phyloP scores from a whole-genome alignment of 2,329 filamentous ascomycete species.

The Colletotrichum theobromicola region DNA sequence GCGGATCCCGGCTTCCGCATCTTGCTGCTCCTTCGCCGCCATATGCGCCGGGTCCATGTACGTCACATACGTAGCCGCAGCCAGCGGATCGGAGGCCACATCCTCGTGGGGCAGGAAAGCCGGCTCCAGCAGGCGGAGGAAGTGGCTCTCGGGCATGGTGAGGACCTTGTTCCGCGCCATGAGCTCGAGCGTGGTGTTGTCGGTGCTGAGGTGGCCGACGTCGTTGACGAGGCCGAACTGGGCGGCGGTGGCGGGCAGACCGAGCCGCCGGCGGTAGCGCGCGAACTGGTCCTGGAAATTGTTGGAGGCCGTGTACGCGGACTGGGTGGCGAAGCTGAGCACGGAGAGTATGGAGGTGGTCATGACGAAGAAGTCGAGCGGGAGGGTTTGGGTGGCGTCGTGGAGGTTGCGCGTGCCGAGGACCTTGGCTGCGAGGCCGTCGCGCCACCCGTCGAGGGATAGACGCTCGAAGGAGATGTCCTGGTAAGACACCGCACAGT shows the following conservation, averaged over 20 bases:
- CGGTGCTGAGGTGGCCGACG: not conserved
- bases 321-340: not conserved
- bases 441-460: not conserved
- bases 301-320: not conserved
- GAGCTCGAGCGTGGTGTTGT: not conserved
- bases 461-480: not conserved
- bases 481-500: not conserved
- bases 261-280: not conserved
- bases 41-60: not conserved
- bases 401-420: not conserved
- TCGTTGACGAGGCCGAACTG: not conserved
- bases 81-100: not conserved
- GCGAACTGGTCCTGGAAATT: not conserved
- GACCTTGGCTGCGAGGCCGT: not conserved
- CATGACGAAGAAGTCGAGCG: not conserved
- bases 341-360: not conserved
- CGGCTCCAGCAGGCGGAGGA: not conserved
- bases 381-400: not conserved
- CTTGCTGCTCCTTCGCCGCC: not conserved
- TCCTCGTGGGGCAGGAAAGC: not conserved
- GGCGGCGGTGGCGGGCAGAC: not conserved
- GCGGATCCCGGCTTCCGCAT: not conserved
- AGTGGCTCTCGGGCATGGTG: not conserved
- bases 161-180: not conserved
- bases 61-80: not conserved